These are phyloP conservation scores for Porcisia deanei DNA, from an alignment of 208 protist species.

Conservation along the genomic window DNA sequence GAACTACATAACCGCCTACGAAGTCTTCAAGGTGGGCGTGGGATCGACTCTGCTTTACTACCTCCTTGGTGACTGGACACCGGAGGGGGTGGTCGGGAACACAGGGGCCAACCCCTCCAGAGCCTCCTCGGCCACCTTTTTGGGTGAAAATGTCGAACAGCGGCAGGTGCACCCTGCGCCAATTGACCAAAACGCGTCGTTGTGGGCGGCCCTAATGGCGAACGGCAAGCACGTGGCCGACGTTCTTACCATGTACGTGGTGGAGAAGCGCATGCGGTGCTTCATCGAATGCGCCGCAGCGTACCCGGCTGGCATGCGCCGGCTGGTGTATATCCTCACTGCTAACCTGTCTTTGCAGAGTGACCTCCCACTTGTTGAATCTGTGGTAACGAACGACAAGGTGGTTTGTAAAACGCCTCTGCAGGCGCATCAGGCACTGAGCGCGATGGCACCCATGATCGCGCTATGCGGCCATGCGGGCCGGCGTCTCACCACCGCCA, in stretches of 20 bases:
- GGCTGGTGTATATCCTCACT: conserved; percentile 51
- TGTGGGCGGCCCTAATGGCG: conserved; percentile 43
- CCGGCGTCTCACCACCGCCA: conserved; percentile 19
- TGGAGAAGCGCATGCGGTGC: conserved; percentile 46
- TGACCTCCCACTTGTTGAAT: conserved; percentile 77
- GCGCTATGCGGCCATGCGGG: conserved; percentile 48
- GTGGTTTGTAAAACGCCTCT: conserved; percentile 59
- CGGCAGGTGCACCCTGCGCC: conserved; percentile 5
- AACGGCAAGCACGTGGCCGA: conserved; percentile 45
- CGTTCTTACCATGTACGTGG: conserved; percentile 43
- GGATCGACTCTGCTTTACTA: conserved; percentile 44
- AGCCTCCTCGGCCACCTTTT: conserved; percentile 39
- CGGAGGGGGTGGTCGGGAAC: conserved; percentile 34
- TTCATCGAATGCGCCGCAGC: conserved; percentile 38
- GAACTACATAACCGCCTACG: conserved; percentile 46
- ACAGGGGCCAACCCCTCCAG: conserved; percentile 30
- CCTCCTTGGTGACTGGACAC: conserved; percentile 35
- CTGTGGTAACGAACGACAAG: conserved; percentile 46
- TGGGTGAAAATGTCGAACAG: conserved; percentile 14
- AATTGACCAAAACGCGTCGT: conserved; percentile 30
- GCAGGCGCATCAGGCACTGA: conserved; percentile 48
- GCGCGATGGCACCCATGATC: conserved; percentile 55
- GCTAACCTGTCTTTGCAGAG: conserved; percentile 50
- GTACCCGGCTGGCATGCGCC: conserved; percentile 43
- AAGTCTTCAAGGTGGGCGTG: conserved; percentile 46